phyloP scores from a whole-genome alignment of 83 land plant genomes.

The Thuja plicata region DNA sequence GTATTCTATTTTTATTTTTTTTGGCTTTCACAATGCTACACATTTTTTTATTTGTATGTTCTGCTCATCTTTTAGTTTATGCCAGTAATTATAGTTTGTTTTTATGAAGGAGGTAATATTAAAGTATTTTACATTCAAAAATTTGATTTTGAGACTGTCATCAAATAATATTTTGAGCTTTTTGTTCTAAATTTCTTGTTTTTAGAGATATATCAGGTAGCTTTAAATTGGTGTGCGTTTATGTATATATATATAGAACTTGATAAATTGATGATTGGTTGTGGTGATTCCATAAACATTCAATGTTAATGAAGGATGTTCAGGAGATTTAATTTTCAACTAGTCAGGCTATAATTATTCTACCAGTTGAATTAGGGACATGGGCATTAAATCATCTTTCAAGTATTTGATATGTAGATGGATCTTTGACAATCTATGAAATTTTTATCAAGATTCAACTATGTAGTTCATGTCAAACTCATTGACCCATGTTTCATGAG shows the following conservation, averaged over 20 bases:
- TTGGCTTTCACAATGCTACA: neutral
- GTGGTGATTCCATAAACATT: too few relatives aligned
- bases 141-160: neutral
- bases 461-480: too few relatives aligned
- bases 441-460: too few relatives aligned
- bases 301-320: too few relatives aligned
- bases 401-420: neutral
- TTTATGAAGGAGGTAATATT: neutral
- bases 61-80: neutral
- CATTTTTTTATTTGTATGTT: neutral
- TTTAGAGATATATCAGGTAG: neutral
- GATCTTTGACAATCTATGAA: too few relatives aligned
- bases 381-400: neutral
- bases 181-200: neutral
- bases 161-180: neutral
- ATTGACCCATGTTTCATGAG: too few relatives aligned
- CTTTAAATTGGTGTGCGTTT: neutral
- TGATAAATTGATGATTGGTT: too few relatives aligned
- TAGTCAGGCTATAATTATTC: neutral
- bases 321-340: neutral
- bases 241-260: neutral
- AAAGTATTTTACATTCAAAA: neutral
- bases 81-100: neutral
- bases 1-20: neutral
- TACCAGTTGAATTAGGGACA: neutral